Base-by-base conservation (phyloP, 2,329 filamentous ascomycete genomes). In the Graphilbum ipis-grandicollis region DNA sequence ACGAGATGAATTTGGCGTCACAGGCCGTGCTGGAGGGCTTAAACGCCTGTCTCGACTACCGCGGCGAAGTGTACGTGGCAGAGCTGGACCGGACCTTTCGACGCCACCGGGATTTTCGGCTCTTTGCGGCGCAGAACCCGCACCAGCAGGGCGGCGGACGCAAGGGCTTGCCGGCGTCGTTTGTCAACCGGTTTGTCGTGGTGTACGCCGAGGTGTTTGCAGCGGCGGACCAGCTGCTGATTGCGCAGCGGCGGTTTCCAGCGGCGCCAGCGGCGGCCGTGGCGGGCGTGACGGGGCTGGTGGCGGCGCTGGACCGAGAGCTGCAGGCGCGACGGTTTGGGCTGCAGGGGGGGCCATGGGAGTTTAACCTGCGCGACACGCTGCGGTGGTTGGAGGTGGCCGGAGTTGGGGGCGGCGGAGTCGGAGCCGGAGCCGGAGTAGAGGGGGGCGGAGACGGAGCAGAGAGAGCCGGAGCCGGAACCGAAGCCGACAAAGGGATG, bases 1-100 rank as follows among this genome's bases (percentile, higher is more conserved):
- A 98, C 50, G 90, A 98, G 61, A 98, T 98, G 90, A 98, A 98
- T 49, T 60, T 98, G 44, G 90, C 92, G 2, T 96, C 88, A 0
- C 90, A 98, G 53, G 93, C 88, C 5, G 86, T 98, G 2, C 69
- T 98, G 1, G 90, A 98, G 59, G 92, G 90, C 43, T 63, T 98
- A 23, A 98, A 98, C 47, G 88, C 90, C 18, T 96, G 90, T 59
- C 68, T 98, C 22, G 90, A 98, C 55, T 92, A 98, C 54, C 76
- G 92, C 56, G 88, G 90, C 40, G 83, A 94, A 54, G 83, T 93
- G 0, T 98, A 94, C 51, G 76, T 98, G 41, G 84, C 90, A 1
- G 92, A 98, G 52, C 68, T 98, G 12, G 88, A 94, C 49, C 86
- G 93, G 50, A 85, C 84, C 3, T 98, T 98, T 57, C 78, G 79